Conservation (phyloP, 78 protist genomes). For the Parvularia atlantis region DNA sequence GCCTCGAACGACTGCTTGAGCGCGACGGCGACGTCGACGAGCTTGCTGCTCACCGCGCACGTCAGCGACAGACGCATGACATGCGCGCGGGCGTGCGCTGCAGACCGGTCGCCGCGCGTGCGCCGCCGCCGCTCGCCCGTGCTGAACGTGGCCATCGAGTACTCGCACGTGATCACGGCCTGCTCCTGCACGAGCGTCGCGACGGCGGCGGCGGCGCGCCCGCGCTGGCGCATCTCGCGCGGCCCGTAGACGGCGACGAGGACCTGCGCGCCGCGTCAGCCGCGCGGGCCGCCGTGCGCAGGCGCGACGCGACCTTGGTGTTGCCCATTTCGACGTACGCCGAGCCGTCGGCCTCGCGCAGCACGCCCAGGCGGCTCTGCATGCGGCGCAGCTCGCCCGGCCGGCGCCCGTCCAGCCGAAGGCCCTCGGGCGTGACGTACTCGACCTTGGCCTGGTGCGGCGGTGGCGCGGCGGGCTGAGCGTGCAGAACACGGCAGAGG, state of each 20-base stretch:
- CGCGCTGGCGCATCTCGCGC: constrained; percentile 29
- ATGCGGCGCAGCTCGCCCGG: constrained; percentile 62
- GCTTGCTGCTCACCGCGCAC: no score
- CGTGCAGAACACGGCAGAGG: no score
- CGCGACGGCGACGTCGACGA: constrained; percentile 41
- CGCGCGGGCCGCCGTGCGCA: no score
- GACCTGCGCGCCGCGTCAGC: no score
- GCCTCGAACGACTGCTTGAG: constrained; percentile 57
- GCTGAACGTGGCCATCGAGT: constrained; percentile 54
- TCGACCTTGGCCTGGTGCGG: no score
- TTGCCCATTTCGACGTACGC: constrained; percentile 71
- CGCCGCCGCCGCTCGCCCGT: constrained; percentile 35
- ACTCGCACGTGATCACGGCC: constrained; percentile 59
- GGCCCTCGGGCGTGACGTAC: constrained; percentile 35
- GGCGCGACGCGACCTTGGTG: no score
- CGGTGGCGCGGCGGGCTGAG: no score
- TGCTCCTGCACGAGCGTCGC: constrained; percentile 53
- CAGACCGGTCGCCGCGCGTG: constrained; percentile 7
- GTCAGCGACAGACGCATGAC: not conserved
- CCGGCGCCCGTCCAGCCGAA: constrained; percentile 82
- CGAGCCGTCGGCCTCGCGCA: constrained; percentile 73
- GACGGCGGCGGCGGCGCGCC: not conserved
- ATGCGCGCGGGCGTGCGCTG: not conserved
- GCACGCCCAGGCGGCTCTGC: constrained; percentile 23
- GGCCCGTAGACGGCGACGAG: constrained; percentile 86